Base-by-base conservation (phyloP, 768 basidiomycete species). In the Trichaptum fuscoviolaceum region DNA sequence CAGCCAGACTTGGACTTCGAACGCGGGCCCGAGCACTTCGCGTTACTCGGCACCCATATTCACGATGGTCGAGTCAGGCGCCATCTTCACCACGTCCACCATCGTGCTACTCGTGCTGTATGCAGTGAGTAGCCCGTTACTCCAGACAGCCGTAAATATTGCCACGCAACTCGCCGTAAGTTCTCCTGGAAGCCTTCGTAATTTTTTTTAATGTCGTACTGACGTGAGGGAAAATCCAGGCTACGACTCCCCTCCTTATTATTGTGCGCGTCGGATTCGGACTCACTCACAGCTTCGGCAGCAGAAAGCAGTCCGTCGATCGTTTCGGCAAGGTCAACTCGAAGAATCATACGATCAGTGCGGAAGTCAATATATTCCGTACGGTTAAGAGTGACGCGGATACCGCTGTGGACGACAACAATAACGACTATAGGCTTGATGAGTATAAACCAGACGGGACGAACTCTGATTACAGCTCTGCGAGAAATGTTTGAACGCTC, bases 251-350 rank as follows among this genome's bases (percentile, higher is more conserved):
- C 34, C 61, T 70, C 35, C 67, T 70, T 18, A 70, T 70, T 62
- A 68, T 70, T 58, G 62, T 67, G 57, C 69, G 70, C 35, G 66
- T 70, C 23, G 69, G 70, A 20, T 64, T 70, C 17, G 69, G 66
- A 10, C 67, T 68, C 42, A 67, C 66, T 7, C 61, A 58, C 7
- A 57, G 61, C 72, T 99, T 90, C 83, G 98, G 96, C 96, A 86
- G 86, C 67, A 87, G 97, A 75, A 95, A 94, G 73, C 87, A 92
- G 72, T 96, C 97, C 76, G 80, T 92, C 27, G 92, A 95, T 69
- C 91, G 96, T 71, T 52, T 52, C 42, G 42, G 42, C 20, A 52
- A 52, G 42, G 42, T 52, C 42, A 52, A 52, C 42, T 52, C 42
- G 42, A 52, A 52, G 42, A 52, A 52, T 20, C 42, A 52, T 20